Percentiles rank a stretch among this genome's conserved stretches.
phyloP scores from a whole-genome alignment of 495 filamentous ascomycete genomes.

The Articulospora tetracladia region DNA sequence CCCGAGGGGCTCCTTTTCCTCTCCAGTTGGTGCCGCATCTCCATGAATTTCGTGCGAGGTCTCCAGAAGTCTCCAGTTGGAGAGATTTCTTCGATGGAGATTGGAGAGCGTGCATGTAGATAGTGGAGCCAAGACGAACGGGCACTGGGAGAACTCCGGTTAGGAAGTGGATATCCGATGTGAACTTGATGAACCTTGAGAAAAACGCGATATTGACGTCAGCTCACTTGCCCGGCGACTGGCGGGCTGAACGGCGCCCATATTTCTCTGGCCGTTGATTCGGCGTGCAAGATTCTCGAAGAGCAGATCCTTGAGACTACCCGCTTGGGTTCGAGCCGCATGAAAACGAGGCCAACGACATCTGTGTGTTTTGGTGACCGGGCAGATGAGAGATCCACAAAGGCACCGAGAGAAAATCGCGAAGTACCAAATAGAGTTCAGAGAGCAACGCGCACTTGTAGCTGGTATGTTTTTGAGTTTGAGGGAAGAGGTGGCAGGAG shows the following conservation, averaged over 20 bases:
- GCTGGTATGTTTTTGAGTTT: no score
- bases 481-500: no score
- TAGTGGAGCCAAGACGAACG: background rate
- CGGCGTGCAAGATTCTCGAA: background rate
- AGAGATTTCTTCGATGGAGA: background rate
- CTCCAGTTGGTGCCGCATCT: background rate
- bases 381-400: constrained; percentile 10
- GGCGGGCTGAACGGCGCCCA: background rate
- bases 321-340: background rate
- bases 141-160: constrained; percentile 2
- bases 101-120: background rate
- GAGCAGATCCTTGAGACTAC: background rate
- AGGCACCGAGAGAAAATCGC: constrained; percentile 2
- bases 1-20: background rate
- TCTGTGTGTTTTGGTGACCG: background rate
- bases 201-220: constrained; percentile 6
- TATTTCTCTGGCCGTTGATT: background rate
- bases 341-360: background rate
- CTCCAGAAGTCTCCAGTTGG: background rate
- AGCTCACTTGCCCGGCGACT: constrained; percentile 10
- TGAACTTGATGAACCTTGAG: background rate
- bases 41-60: background rate
- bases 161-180: background rate
- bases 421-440: background rate
- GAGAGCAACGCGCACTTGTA: no score